These are phyloP conservation scores for Aphanomyces stellatus DNA, from an alignment of 352 stramenopile species.

Conservation along the genomic window DNA sequence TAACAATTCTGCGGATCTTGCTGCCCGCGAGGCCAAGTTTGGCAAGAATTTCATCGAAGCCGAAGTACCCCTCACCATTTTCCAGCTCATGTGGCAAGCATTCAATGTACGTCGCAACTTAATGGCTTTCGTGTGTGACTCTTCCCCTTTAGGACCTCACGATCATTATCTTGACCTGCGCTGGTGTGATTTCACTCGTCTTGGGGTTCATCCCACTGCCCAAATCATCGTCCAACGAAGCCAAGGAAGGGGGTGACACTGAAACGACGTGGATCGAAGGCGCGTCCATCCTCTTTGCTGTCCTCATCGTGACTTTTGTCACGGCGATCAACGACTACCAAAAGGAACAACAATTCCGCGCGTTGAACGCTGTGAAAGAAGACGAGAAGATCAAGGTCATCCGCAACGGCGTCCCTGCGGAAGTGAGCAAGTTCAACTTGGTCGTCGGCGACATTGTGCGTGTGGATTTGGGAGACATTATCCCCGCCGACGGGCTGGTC, in stretches of 20 bases:
- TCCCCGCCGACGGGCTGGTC: constrained; percentile 78
- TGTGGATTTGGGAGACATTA: constrained; percentile 43
- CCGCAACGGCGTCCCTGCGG: constrained; percentile 15
- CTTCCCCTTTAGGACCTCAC: constrained; percentile 30
- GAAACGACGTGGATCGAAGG: constrained; percentile 81
- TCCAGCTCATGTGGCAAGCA: constrained; percentile 84
- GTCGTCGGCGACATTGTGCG: constrained; percentile 60
- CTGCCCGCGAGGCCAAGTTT: constrained; percentile 43
- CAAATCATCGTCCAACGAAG: background rate
- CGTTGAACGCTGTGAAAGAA: constrained; percentile 25
- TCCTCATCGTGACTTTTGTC: constrained; percentile 85
- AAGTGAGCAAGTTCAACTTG: constrained; percentile 34
- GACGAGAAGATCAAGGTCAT: constrained; percentile 27
- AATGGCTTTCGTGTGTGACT: background rate
- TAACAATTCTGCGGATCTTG: constrained; percentile 36
- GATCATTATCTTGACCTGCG: constrained; percentile 56
- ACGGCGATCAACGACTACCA: constrained; percentile 83
- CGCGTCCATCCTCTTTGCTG: constrained; percentile 67
- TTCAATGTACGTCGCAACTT: constrained; percentile 25
- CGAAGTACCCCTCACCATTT: constrained; percentile 32
- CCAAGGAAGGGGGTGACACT: background rate
- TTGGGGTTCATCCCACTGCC: constrained; percentile 24
- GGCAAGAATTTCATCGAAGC: constrained; percentile 57
- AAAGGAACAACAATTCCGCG: constrained; percentile 40
- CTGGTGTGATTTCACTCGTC: constrained; percentile 46